Conservation (phyloP, 208 protist genomes). For the Angomonas deanei region DNA sequence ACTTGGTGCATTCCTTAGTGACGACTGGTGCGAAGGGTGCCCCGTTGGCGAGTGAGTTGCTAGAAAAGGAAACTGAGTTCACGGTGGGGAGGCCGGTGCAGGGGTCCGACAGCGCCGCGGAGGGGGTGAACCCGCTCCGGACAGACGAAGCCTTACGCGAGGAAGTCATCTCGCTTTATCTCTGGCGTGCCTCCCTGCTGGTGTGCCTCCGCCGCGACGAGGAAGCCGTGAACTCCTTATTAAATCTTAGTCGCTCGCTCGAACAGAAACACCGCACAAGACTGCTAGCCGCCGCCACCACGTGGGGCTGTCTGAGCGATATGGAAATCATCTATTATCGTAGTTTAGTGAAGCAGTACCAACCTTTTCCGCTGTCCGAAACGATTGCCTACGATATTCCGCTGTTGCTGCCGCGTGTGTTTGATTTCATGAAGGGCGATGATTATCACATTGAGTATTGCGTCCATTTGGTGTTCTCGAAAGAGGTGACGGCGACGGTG, state of each 20-base stretch:
- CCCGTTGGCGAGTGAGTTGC: slow-evolving; percentile 19
- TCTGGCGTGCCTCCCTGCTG: slow-evolving; percentile 75
- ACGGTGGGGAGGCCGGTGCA: slow-evolving; percentile 24
- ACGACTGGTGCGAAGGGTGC: slow-evolving; percentile 26
- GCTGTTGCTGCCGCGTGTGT: slow-evolving; percentile 57
- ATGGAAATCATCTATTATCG: slow-evolving; percentile 83
- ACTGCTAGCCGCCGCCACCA: slow-evolving; percentile 43
- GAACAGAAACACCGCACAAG: slow-evolving; percentile 34
- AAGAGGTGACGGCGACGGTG: slow-evolving; percentile 68
- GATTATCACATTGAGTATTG: slow-evolving; percentile 57
- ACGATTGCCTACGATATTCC: slow-evolving; percentile 46
- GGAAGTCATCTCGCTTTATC: slow-evolving; percentile 51
- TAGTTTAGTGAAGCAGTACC: slow-evolving; percentile 50
- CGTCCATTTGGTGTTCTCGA: slow-evolving; percentile 67
- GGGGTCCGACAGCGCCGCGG: slow-evolving; percentile 22
- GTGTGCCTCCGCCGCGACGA: slow-evolving; percentile 71
- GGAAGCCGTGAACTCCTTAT: slow-evolving; percentile 49
- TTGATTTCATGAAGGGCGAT: slow-evolving; percentile 37
- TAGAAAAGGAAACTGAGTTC: slow-evolving; percentile 12
- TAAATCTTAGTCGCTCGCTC: slow-evolving; percentile 54
- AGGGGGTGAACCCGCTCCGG: slow-evolving; percentile 47
- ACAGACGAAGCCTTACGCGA: slow-evolving; percentile 43
- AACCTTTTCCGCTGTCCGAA: slow-evolving; percentile 32
- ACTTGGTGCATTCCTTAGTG: slow-evolving; percentile 29
- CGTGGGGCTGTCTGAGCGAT: slow-evolving; percentile 77